Evolutionary conservation across 2,329 filamentous ascomycete species (phyloP).

Genomic region (Tympanopsis confertula): DNA sequence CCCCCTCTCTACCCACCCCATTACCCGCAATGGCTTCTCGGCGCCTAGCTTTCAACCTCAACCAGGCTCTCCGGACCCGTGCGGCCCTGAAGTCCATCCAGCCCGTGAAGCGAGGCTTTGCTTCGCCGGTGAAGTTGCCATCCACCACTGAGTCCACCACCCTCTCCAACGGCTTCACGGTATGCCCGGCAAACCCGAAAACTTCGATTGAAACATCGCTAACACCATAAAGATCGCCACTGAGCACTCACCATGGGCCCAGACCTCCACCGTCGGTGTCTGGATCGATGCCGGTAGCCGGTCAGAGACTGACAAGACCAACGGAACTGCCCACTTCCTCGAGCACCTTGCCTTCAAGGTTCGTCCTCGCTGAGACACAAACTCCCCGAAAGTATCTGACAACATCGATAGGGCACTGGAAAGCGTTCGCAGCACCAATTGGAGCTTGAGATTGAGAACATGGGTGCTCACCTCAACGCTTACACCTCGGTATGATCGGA

Average conservation of each 20-base stretch:
- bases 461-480: constrained; percentile 97
- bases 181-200: constrained; percentile 28
- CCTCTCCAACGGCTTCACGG: constrained; percentile 92
- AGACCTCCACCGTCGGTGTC: constrained; percentile 95
- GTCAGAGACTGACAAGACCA: constrained; percentile 95
- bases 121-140: constrained; percentile 61
- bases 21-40: constrained; percentile 71
- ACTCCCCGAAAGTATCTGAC: constrained; percentile 4
- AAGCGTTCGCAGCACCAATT: constrained; percentile 93
- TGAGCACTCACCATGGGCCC: constrained; percentile 94
- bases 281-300: constrained; percentile 99
- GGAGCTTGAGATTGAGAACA: constrained; percentile 99
- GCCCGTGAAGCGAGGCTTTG: constrained; percentile 75
- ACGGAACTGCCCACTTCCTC: constrained; percentile 98
- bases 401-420: constrained; percentile 62
- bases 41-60: constrained; percentile 90
- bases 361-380: constrained; percentile 14
- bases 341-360: constrained; percentile 99
- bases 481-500: constrained; percentile 81
- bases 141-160: constrained; percentile 83
- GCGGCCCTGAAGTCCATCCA: constrained; percentile 69
- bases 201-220: constrained; percentile 14
- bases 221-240: constrained; percentile 67
- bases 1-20: constrained; percentile 28
- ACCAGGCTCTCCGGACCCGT: constrained; percentile 79